Base-by-base conservation (phyloP, 2,329 filamentous ascomycete genomes). In the Penicillium decumbens region DNA sequence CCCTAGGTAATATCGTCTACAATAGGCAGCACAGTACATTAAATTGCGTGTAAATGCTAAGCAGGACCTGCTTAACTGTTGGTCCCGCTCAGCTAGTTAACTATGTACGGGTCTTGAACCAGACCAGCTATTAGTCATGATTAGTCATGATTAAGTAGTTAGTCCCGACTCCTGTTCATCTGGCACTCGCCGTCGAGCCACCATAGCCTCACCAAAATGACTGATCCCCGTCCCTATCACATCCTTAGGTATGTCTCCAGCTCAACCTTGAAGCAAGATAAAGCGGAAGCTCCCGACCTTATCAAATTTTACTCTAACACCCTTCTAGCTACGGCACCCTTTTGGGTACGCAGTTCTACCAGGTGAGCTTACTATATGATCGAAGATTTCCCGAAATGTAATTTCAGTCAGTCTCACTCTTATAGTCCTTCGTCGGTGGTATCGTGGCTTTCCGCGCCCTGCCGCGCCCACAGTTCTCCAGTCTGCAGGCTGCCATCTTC, bases 321-420 rank as follows among this genome's bases (percentile, higher is more conserved):
- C 20, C 6, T 42, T 43, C 41, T 59, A 93, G 89, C 66, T 95
- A 95, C 73, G 90, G 89, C 58, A 90, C 89, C 18, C 80, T 97
- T 43, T 77, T 97, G 12, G 93, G 93, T 56, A 85, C 86, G 25
- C 87, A 89, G 33, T 79, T 95, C 69, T 97, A 90, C 72, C 89
- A 97, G 69, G 85, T 87, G 72, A 68, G 70, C 47, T 20, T 24
- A 43, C 8, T 33, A 18, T 40, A 40, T 40, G 38, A 25, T 24
- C 9, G 23, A 29, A 28, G 2, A n/a, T 6, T 12, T 15, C n/a
- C 18, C 1, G 3, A 12, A 30, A 4, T 23, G 28, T 20, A 13
- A 23, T 1, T 18, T 3, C 24, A 49, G 10, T 6, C 10, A 6
- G 38, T 46, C 37, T 52, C 7, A 60, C 27, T 4, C 25, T 4